Evolutionary conservation across 768 basidiomycete species (phyloP).

Genomic region (Myochromella boudieri): DNA sequence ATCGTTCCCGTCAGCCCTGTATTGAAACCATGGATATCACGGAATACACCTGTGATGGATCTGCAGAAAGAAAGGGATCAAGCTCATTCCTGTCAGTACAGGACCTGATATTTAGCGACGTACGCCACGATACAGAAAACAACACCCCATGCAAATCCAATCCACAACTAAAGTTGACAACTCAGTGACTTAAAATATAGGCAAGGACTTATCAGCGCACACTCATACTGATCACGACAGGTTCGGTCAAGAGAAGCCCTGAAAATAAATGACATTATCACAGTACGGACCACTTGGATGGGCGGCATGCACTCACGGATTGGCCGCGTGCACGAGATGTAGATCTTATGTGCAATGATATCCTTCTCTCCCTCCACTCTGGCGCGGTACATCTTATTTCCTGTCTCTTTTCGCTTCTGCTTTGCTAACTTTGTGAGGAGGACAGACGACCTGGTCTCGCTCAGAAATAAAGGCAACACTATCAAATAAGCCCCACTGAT

Average conservation of each 20-base stretch:
- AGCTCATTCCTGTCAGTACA: not conserved
- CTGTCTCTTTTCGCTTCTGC: conserved; percentile 62
- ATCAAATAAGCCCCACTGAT: conserved; percentile 50
- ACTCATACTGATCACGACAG: conserved; percentile 71
- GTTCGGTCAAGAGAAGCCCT: conserved; percentile 72
- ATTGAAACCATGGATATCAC: conserved; percentile 56
- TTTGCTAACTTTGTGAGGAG: conserved; percentile 68
- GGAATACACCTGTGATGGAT: conserved; percentile 58
- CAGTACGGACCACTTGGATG: not conserved
- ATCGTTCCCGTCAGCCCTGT: conserved; percentile 58
- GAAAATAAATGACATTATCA: conserved; percentile 24
- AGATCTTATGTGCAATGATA: conserved; percentile 56
- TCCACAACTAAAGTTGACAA: conserved; percentile 56
- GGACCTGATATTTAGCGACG: conserved; percentile 8
- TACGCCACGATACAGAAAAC: conserved; percentile 68
- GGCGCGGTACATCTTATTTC: conserved; percentile 61
- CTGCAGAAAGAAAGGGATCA: conserved; percentile 30
- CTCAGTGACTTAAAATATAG: conserved; percentile 10
- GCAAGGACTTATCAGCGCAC: conserved; percentile 46
- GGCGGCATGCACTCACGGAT: conserved; percentile 47
- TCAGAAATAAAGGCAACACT: conserved; percentile 53
- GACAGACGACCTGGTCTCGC: conserved; percentile 73
- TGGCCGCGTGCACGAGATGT: conserved; percentile 68
- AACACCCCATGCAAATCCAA: conserved; percentile 77
- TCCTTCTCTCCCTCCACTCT: conserved; percentile 63